These are phyloP conservation scores for Conticribra guillardii DNA, from an alignment of 108 stramenopile genomes.

Conservation along the genomic window DNA sequence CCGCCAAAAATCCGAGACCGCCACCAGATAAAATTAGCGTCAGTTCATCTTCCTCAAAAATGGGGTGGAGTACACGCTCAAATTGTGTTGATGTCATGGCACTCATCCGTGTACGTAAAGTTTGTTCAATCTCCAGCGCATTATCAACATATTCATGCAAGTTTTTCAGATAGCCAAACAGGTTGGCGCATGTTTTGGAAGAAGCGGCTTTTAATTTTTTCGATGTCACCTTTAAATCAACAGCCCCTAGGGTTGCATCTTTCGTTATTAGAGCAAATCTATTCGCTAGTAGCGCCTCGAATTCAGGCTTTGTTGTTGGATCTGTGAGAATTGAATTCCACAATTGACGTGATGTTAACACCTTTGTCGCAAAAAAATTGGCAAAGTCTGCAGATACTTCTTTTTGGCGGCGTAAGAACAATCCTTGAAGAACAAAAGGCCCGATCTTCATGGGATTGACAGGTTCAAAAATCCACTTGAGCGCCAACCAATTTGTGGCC, in stretches of 20 bases:
- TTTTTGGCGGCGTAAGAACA: constrained; percentile 68
- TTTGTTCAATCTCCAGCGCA: constrained; percentile 64
- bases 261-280: constrained; percentile 42
- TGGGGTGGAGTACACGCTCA: constrained; percentile 79
- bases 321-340: constrained; percentile 60
- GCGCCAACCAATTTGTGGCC: constrained; percentile 71
- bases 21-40: constrained; percentile 80
- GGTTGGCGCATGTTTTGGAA: constrained; percentile 31
- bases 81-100: constrained; percentile 64
- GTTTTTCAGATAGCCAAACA: constrained; percentile 43
- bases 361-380: constrained; percentile 55
- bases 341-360: constrained; percentile 53
- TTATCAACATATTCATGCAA: constrained; percentile 66
- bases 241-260: constrained; percentile 29
- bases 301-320: constrained; percentile 47
- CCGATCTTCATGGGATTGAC: constrained; percentile 68
- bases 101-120: constrained; percentile 62
- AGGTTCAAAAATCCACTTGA: constrained; percentile 78
- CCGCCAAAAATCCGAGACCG: constrained; percentile 73
- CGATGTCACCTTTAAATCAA: constrained; percentile 35
- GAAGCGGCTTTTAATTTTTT: constrained; percentile 55
- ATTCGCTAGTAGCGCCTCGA: constrained; percentile 42
- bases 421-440: constrained; percentile 65
- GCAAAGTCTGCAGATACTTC: constrained; percentile 56
- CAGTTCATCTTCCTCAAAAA: constrained; percentile 84